These are phyloP conservation scores for Myxozyma sirexii DNA, from an alignment of 805 yeast genomes.

Conservation along the genomic window DNA sequence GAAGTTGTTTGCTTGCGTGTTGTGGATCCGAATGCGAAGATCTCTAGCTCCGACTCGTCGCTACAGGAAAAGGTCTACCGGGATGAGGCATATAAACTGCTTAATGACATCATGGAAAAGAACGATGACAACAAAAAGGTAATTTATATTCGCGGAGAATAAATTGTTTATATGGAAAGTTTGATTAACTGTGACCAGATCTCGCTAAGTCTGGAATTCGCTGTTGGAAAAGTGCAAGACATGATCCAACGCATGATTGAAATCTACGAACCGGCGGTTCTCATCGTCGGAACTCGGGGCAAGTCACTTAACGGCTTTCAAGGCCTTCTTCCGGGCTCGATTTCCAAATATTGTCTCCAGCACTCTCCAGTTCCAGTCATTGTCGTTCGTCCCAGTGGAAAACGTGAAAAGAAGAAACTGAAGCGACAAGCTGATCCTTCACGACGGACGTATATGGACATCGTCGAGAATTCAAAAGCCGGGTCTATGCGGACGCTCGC, in stretches of 20 bases:
- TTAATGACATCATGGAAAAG: slow-evolving; percentile 42
- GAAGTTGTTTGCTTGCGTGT: slow-evolving; percentile 52
- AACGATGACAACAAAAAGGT: slow-evolving; percentile 45
- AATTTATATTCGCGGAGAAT: background rate
- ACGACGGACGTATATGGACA: slow-evolving; percentile 37
- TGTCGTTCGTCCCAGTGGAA: slow-evolving; percentile 49
- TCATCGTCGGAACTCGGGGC: slow-evolving; percentile 53
- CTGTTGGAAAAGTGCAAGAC: slow-evolving; percentile 50
- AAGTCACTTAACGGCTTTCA: slow-evolving; percentile 47
- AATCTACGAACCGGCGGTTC: slow-evolving; percentile 51
- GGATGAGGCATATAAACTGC: slow-evolving; percentile 43
- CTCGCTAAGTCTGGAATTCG: slow-evolving; percentile 50
- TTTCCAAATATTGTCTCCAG: slow-evolving; percentile 54
- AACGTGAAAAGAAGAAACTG: slow-evolving; percentile 40
- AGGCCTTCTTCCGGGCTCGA: slow-evolving; percentile 49
- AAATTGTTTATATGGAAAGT: too few relatives aligned
- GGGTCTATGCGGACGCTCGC: slow-evolving; percentile 15
- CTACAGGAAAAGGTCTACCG: slow-evolving; percentile 39
- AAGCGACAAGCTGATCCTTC: slow-evolving; percentile 43
- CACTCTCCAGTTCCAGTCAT: slow-evolving; percentile 52
- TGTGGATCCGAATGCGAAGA: slow-evolving; percentile 43
- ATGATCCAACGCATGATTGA: slow-evolving; percentile 47
- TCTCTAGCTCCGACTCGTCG: slow-evolving; percentile 32
- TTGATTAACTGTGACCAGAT: slow-evolving; percentile 36
- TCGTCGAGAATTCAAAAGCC: slow-evolving; percentile 35